These are phyloP conservation scores for Dimargaris verticillata DNA, from an alignment of 192 early-diverging fungal genomes.

Conservation along the genomic window DNA sequence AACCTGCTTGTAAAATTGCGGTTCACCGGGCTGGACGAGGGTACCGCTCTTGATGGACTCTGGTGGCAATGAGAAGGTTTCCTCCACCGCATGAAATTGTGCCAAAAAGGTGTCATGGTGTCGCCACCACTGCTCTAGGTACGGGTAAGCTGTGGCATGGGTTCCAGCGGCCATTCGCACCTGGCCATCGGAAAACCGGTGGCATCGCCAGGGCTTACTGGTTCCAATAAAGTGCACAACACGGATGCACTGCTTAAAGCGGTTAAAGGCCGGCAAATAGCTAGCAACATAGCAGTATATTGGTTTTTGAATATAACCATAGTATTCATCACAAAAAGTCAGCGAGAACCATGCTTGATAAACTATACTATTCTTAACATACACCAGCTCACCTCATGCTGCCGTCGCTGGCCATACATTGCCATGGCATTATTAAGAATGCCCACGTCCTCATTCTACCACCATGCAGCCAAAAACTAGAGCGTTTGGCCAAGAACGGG, in stretches of 20 bases:
- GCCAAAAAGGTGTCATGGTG: not conserved
- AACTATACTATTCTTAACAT: too few relatives aligned
- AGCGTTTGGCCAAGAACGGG: too few relatives aligned
- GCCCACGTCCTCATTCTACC: too few relatives aligned
- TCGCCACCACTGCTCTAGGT: not conserved
- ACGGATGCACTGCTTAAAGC: slow-evolving; percentile 51
- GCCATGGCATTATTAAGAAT: too few relatives aligned
- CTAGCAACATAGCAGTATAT: too few relatives aligned
- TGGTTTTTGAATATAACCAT: too few relatives aligned
- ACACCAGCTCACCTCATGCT: too few relatives aligned
- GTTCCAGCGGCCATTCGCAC: slow-evolving; percentile 16
- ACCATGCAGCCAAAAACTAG: too few relatives aligned
- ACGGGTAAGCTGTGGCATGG: not conserved
- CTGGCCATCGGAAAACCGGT: slow-evolving; percentile 40
- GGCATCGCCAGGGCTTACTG: slow-evolving; percentile 78
- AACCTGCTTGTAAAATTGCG: not conserved
- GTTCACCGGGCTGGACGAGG: not conserved
- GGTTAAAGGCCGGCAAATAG: slow-evolving; percentile 61
- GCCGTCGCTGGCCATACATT: too few relatives aligned
- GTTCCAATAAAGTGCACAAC: slow-evolving; percentile 83
- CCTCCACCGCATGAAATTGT: not conserved
- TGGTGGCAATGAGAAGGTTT: not conserved
- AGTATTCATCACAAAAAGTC: too few relatives aligned
- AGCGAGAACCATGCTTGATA: too few relatives aligned
- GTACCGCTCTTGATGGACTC: not conserved